Percentiles rank a stretch among this genome's conserved stretches.
Evolutionary conservation across 2,329 filamentous ascomycete species (phyloP).

Genomic region (Chlorencoelia australis): DNA sequence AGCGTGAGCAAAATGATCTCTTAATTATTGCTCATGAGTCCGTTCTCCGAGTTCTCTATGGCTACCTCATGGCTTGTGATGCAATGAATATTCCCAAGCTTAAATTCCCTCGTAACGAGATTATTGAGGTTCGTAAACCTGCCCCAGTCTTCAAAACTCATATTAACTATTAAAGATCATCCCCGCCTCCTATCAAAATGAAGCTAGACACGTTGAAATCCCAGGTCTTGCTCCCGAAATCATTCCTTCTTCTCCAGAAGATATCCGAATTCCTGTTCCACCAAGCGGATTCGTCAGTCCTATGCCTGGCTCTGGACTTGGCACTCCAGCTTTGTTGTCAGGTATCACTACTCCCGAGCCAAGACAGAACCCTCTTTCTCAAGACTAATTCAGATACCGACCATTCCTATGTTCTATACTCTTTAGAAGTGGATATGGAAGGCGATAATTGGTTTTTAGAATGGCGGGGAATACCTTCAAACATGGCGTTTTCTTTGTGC

Average conservation of each 20-base stretch:
- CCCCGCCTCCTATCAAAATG: constrained; percentile 93
- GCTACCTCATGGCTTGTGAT: constrained; percentile 97
- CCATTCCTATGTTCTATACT: too few relatives aligned
- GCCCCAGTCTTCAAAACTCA: neutral
- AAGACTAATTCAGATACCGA: too few relatives aligned
- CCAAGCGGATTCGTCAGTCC: constrained; percentile 36
- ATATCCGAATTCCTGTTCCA: constrained; percentile 68
- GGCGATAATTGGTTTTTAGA: too few relatives aligned
- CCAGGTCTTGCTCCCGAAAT: constrained; percentile 52
- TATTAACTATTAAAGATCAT: constrained; percentile 52
- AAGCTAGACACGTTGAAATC: constrained; percentile 83
- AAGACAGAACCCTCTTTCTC: too few relatives aligned
- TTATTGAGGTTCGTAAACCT: constrained; percentile 61
- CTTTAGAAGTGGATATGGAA: too few relatives aligned
- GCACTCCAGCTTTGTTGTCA: constrained; percentile 12
- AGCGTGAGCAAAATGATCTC: constrained; percentile 94
- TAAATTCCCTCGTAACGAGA: constrained; percentile 90
- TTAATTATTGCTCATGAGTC: constrained; percentile 97
- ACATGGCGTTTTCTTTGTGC: too few relatives aligned
- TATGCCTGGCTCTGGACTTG: constrained; percentile 17
- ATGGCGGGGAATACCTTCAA: too few relatives aligned
- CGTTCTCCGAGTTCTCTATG: constrained; percentile 92
- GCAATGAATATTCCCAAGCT: constrained; percentile 88
- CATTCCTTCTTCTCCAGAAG: constrained; percentile 69
- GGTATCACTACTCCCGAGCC: neutral